Percentiles rank a stretch among this genome's conserved stretches.
These are phyloP conservation scores for Datura wrightii DNA, from an alignment of 257 asterid genomes.

Conservation along the genomic window DNA sequence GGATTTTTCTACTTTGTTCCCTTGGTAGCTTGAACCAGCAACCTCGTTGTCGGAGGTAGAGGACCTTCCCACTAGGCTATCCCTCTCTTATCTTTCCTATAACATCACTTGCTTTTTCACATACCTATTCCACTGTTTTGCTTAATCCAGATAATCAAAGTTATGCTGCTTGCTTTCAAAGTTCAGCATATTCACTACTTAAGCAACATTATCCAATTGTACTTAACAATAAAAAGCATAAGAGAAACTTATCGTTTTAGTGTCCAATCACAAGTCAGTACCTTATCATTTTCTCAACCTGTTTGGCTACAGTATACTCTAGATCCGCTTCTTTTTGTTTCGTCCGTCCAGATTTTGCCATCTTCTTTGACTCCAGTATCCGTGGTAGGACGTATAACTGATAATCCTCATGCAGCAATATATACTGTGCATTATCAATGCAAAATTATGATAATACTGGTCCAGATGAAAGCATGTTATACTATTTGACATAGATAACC, in stretches of 20 bases:
- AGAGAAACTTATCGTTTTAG: slow-evolving; percentile 26
- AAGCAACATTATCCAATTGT: not conserved
- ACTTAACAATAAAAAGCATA: slow-evolving; percentile 27
- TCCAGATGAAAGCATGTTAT: slow-evolving; percentile 15
- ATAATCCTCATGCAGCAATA: slow-evolving; percentile 93
- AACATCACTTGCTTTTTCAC: not conserved
- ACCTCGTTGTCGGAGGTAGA: not conserved
- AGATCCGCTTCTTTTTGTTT: slow-evolving; percentile 98
- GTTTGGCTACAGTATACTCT: slow-evolving; percentile 99
- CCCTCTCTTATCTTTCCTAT: not conserved
- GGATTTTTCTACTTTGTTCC: slow-evolving; percentile 18
- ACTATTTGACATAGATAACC: not conserved
- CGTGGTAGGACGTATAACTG: slow-evolving; percentile 87
- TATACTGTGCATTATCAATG: slow-evolving; percentile 60
- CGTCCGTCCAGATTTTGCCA: slow-evolving; percentile 96
- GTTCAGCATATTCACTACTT: not conserved
- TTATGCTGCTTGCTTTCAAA: not conserved
- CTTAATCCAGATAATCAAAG: not conserved
- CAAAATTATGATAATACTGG: slow-evolving; percentile 7
- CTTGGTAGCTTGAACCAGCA: not conserved
- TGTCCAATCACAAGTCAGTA: slow-evolving; percentile 44
- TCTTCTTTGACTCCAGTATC: slow-evolving; percentile 90
- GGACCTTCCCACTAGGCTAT: not conserved
- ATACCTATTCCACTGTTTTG: not conserved
- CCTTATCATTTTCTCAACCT: slow-evolving; percentile 99